Evolutionary conservation across 176 grass and related monocot species (phyloP).

Genomic region (Carex cristatella): DNA sequence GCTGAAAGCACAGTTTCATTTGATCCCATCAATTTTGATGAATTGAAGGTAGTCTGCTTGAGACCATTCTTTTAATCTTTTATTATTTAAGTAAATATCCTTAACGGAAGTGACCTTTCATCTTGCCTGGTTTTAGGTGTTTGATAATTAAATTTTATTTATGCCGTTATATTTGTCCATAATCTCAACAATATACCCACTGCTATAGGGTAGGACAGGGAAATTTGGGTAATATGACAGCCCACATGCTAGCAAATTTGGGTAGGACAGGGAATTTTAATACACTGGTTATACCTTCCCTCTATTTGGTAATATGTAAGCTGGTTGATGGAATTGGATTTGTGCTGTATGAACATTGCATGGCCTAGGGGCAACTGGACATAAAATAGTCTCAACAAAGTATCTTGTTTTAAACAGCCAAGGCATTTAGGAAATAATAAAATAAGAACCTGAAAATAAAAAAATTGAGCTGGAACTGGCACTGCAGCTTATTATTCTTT

Average conservation of each 20-base stretch:
- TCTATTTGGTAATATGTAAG: too few relatives aligned
- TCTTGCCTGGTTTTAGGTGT: background rate
- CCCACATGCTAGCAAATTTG: too few relatives aligned
- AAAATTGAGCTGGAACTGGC: background rate
- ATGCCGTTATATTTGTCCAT: background rate
- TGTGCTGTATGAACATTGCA: too few relatives aligned
- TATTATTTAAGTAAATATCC: background rate
- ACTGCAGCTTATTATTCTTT: background rate
- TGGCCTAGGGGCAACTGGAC: too few relatives aligned
- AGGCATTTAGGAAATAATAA: background rate
- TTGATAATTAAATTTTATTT: background rate
- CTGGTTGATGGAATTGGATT: too few relatives aligned
- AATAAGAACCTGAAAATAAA: background rate
- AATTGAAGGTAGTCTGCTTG: slow-evolving; percentile 52
- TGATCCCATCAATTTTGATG: slow-evolving; percentile 33
- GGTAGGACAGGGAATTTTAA: too few relatives aligned
- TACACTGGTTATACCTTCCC: too few relatives aligned
- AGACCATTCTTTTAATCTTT: background rate
- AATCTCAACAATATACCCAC: background rate
- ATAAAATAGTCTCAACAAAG: background rate
- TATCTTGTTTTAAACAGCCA: background rate
- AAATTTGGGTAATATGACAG: too few relatives aligned
- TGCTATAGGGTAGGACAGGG: too few relatives aligned
- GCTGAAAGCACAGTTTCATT: slow-evolving; percentile 44
- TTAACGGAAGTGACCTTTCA: background rate